Conservation (phyloP, 2,329 filamentous ascomycete genomes). For the Didymella arachidicola region DNA sequence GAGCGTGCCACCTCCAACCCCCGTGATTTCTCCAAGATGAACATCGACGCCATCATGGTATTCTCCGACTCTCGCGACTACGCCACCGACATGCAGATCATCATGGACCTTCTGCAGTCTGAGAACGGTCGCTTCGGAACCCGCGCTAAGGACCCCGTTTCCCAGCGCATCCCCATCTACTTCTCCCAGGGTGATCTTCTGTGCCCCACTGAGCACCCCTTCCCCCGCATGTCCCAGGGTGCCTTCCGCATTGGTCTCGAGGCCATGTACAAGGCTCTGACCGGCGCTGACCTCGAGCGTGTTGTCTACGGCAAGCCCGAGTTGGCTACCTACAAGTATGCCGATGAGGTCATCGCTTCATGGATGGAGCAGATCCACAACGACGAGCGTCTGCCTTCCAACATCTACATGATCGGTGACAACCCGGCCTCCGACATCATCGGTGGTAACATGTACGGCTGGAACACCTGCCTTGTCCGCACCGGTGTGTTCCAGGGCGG, state of each 20-base stretch:
- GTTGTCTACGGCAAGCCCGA: conserved; percentile 80
- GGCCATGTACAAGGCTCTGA: conserved; percentile 75
- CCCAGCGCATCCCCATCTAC: conserved; percentile 75
- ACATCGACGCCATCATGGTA: conserved; percentile 77
- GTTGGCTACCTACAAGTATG: conserved; percentile 78
- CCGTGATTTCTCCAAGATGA: conserved; percentile 74
- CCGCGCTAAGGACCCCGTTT: conserved; percentile 69
- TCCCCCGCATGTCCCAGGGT: conserved; percentile 74
- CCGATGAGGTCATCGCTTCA: conserved; percentile 73
- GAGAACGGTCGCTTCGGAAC: conserved; percentile 73
- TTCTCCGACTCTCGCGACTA: conserved; percentile 79
- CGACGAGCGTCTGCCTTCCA: conserved; percentile 71
- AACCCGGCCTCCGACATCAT: conserved; percentile 78
- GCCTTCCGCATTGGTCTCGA: conserved; percentile 78
- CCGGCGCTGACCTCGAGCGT: conserved; percentile 74
- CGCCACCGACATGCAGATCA: conserved; percentile 78
- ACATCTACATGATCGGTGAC: conserved; percentile 80
- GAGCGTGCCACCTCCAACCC: conserved; percentile 73
- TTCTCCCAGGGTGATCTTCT: conserved; percentile 72
- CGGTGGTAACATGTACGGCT: conserved; percentile 81
- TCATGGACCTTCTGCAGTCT: conserved; percentile 74
- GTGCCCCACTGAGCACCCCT: conserved; percentile 67
- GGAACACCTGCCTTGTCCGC: conserved; percentile 81
- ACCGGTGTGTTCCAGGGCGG: conserved; percentile 81
- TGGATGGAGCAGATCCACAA: conserved; percentile 82